Percentiles rank a stretch among this genome's conserved stretches.
These are phyloP conservation scores for Backusella tarrabulga DNA, from an alignment of 192 early-diverging fungal genomes.

Conservation along the genomic window DNA sequence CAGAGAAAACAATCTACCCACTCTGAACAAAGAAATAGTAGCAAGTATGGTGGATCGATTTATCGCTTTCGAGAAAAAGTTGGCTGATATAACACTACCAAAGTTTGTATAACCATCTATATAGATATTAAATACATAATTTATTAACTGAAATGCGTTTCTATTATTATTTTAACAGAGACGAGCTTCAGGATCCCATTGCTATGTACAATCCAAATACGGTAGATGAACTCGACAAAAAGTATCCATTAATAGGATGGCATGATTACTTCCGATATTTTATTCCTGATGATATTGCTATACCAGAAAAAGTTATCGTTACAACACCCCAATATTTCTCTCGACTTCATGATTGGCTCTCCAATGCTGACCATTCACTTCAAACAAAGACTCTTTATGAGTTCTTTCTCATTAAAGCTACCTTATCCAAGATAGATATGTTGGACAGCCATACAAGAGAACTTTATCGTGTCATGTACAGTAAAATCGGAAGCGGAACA, in stretches of 20 bases:
- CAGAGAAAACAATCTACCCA: background rate
- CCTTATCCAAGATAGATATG: background rate
- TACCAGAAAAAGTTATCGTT: slow-evolving; percentile 47
- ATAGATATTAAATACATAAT: background rate
- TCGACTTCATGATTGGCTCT: slow-evolving; percentile 39
- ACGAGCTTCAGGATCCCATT: slow-evolving; percentile 48
- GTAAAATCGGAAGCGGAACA: slow-evolving; percentile 17
- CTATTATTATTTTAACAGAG: slow-evolving; percentile 26
- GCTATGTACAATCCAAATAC: slow-evolving; percentile 49
- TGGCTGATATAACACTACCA: slow-evolving; percentile 51
- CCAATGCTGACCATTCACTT: slow-evolving; percentile 10
- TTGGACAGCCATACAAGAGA: background rate
- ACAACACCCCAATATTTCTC: slow-evolving; percentile 44
- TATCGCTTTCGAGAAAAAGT: slow-evolving; percentile 53
- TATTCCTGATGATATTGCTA: slow-evolving; percentile 5
- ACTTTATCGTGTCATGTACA: background rate
- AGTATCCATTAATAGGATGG: slow-evolving; percentile 46
- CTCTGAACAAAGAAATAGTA: background rate
- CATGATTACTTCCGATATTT: slow-evolving; percentile 27
- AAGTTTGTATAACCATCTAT: background rate
- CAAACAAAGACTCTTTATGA: background rate
- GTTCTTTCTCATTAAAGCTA: slow-evolving; percentile 40
- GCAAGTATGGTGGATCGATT: slow-evolving; percentile 41
- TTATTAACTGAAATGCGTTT: background rate
- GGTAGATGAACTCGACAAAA: slow-evolving; percentile 30